These are phyloP conservation scores for Carex myosuroides DNA, from an alignment of 176 grass and related monocot species.

Conservation along the genomic window DNA sequence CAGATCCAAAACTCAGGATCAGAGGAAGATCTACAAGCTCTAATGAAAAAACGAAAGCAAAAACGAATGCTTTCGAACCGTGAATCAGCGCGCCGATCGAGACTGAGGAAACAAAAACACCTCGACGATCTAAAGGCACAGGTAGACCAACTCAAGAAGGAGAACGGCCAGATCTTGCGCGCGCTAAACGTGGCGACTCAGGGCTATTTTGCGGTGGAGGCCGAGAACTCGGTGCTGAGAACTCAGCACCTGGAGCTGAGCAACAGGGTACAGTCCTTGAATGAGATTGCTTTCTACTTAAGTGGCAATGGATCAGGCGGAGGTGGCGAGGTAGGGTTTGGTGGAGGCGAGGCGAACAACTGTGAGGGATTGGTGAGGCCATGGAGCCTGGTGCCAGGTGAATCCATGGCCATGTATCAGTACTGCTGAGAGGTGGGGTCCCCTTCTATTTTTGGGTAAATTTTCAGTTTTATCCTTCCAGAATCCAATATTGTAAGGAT, in stretches of 20 bases:
- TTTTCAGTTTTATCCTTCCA: neutral
- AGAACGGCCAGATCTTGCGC: slow-evolving; percentile 59
- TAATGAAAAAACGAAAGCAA: slow-evolving; percentile 60
- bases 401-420: slow-evolving; percentile 58
- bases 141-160: slow-evolving; percentile 47
- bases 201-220: slow-evolving; percentile 55
- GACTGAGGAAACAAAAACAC: slow-evolving; percentile 92
- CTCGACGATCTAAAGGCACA: slow-evolving; percentile 71
- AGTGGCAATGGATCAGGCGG: slow-evolving; percentile 20
- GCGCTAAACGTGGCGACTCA: slow-evolving; percentile 51
- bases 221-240: slow-evolving; percentile 82
- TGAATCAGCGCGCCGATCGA: slow-evolving; percentile 76
- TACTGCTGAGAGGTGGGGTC: slow-evolving; percentile 33
- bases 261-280: slow-evolving; percentile 54
- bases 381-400: slow-evolving; percentile 21
- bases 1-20: slow-evolving; percentile 27
- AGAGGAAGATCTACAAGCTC: slow-evolving; percentile 47
- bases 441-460: neutral
- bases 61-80: slow-evolving; percentile 91
- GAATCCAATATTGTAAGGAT: neutral
- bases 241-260: slow-evolving; percentile 65
- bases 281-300: slow-evolving; percentile 66
- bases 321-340: slow-evolving; percentile 1
- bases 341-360: slow-evolving; percentile 1
- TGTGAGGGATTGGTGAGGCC: slow-evolving; percentile 35